Conservation (phyloP, 257 asterid genomes). For the Ocimum tenuiflorum region DNA sequence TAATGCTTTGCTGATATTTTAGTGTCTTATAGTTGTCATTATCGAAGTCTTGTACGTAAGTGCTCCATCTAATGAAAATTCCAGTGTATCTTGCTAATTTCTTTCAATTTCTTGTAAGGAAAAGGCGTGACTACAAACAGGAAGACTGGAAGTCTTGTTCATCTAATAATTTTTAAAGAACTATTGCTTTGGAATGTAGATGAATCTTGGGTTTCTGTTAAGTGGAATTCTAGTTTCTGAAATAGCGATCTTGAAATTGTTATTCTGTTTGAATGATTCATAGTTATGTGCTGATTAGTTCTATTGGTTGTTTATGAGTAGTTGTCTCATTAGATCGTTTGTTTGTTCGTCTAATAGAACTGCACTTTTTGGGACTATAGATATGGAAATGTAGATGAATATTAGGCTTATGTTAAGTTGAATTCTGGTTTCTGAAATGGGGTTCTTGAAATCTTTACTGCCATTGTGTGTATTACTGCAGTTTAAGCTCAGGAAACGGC, state of each 20-base stretch:
- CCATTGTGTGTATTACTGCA: conserved; percentile 24
- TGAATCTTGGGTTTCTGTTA: background rate
- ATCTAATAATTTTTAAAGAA: background rate
- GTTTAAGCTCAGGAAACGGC: conserved; percentile 31
- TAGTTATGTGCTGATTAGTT: too few species aligned
- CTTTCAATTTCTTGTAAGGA: too few species aligned
- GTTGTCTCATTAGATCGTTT: background rate
- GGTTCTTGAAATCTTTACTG: background rate
- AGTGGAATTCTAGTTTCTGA: background rate
- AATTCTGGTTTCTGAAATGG: background rate
- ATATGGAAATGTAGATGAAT: background rate
- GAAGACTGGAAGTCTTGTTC: too few species aligned
- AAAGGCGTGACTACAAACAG: too few species aligned
- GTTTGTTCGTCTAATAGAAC: background rate
- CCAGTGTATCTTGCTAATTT: too few species aligned
- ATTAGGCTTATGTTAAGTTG: background rate
- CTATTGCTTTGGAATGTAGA: background rate
- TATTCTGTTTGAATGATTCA: too few species aligned
- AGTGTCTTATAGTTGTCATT: too few species aligned
- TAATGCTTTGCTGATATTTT: too few species aligned
- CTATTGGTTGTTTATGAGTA: too few species aligned
- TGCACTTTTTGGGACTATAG: background rate
- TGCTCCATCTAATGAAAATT: too few species aligned
- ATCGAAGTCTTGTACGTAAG: too few species aligned
- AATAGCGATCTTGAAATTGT: too few species aligned